A percentile compares a stretch with the other conserved stretches of the same genome.
phyloP scores from a whole-genome alignment of 2,329 filamentous ascomycete species.

The Fusarium cicatricum region DNA sequence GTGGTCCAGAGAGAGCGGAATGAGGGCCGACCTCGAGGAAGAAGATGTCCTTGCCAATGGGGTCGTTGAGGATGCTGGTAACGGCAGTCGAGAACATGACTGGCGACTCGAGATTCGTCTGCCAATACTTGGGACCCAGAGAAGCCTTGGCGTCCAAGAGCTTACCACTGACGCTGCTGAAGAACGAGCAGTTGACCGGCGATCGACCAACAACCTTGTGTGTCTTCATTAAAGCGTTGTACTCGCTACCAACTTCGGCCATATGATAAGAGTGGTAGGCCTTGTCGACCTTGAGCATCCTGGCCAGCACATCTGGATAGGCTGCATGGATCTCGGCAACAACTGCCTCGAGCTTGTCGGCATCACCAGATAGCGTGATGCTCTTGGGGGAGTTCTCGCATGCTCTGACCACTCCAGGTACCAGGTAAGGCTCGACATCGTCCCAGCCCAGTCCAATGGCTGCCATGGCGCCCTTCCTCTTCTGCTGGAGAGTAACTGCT shows the following conservation, averaged over 20 bases:
- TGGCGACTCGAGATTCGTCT: constrained; percentile 42
- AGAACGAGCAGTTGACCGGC: constrained; percentile 25
- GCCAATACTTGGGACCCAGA: constrained; percentile 41
- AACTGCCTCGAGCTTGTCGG: constrained; percentile 36
- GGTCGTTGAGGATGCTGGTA: not conserved
- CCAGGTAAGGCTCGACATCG: constrained; percentile 39
- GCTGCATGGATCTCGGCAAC: constrained; percentile 41
- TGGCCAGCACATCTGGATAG: constrained; percentile 43
- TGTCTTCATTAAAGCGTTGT: constrained; percentile 27
- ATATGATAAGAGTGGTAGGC: constrained; percentile 55
- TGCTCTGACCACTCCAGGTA: constrained; percentile 43
- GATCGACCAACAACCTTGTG: constrained; percentile 9
- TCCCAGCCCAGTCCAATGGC: constrained; percentile 48
- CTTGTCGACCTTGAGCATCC: constrained; percentile 48
- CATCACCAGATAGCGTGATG: constrained; percentile 49
- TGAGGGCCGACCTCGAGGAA: constrained; percentile 43
- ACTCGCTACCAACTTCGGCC: constrained; percentile 38
- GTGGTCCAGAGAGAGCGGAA: constrained; percentile 35
- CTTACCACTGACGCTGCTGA: constrained; percentile 45
- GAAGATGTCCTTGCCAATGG: constrained; percentile 3
- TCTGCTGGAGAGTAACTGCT: not conserved
- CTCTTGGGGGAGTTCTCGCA: constrained; percentile 51
- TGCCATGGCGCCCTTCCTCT: constrained; percentile 47
- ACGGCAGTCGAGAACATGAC: constrained; percentile 40
- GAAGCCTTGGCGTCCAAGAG: constrained; percentile 25